These are phyloP conservation scores for Schoenoplectus tabernaemontani DNA, from an alignment of 202 grass and related monocot species.

Conservation along the genomic window DNA sequence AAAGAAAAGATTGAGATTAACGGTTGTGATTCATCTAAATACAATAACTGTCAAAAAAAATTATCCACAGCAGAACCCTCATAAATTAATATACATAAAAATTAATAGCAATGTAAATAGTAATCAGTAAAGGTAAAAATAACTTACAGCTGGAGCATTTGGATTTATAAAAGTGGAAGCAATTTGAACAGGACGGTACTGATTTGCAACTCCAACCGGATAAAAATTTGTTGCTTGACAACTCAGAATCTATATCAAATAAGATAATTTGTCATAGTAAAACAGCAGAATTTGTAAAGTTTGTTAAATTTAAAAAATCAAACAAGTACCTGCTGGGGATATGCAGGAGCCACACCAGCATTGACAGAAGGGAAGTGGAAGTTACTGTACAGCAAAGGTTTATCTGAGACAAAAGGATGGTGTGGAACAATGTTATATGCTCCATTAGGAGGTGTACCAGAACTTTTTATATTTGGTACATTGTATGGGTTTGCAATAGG, in stretches of 20 bases:
- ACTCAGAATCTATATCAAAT: conserved; percentile 42
- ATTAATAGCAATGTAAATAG: conserved; percentile 13
- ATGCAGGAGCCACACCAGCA: conserved; percentile 41
- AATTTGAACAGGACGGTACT: conserved; percentile 61
- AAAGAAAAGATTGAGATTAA: too few relatives aligned
- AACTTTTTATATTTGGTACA: conserved; percentile 31
- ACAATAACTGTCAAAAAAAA: too few relatives aligned
- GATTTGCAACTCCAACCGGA: conserved; percentile 49
- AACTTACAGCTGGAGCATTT: conserved; percentile 58
- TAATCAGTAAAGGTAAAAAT: neutral
- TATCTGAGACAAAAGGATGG: conserved; percentile 43
- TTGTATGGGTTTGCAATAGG: conserved; percentile 39
- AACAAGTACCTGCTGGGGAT: conserved; percentile 57
- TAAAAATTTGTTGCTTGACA: conserved; percentile 42
- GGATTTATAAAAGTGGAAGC: conserved; percentile 44
- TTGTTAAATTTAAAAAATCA: neutral
- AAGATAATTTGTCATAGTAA: conserved; percentile 15
- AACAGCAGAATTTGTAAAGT: conserved; percentile 16
- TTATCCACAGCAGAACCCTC: too few relatives aligned
- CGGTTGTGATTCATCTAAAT: too few relatives aligned
- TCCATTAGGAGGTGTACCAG: conserved; percentile 47
- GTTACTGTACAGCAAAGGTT: conserved; percentile 53
- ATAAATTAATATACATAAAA: conserved; percentile 2
- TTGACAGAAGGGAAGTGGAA: conserved; percentile 33
- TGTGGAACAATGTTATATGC: conserved; percentile 39